Evolutionary conservation across 345 rosid species (phyloP).

Genomic region (Erodium maritimum): DNA sequence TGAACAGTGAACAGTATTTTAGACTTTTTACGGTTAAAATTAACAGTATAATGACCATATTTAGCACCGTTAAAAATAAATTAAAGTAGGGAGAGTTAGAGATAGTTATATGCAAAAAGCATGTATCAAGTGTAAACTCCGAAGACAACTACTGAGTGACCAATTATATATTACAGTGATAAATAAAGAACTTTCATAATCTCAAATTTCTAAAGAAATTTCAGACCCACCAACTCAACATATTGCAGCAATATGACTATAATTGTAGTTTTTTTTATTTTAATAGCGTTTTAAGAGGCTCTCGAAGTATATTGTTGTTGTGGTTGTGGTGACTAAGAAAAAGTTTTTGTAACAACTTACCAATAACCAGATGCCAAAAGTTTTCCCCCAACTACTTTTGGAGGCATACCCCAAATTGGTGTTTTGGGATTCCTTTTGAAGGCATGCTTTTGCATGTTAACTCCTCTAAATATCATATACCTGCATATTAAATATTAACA

Average conservation of each 20-base stretch:
- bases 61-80: too few species aligned
- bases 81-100: too few species aligned
- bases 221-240: neutral
- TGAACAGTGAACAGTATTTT: too few species aligned
- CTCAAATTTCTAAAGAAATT: neutral
- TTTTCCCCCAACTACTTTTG: constrained; percentile 76
- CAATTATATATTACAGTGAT: neutral
- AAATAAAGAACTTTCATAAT: neutral
- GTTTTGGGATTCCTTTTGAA: constrained; percentile 80
- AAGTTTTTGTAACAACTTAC: constrained; percentile 23
- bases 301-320: too few species aligned
- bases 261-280: too few species aligned
- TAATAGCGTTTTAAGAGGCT: too few species aligned
- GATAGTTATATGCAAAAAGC: too few species aligned
- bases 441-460: constrained; percentile 80
- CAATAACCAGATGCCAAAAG: constrained; percentile 92
- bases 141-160: too few species aligned
- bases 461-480: constrained; percentile 77
- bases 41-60: too few species aligned
- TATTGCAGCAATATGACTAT: too few species aligned
- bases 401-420: constrained; percentile 76
- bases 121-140: too few species aligned
- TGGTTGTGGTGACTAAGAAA: neutral
- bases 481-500: constrained; percentile 27
- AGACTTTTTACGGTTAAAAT: too few species aligned